Conservation (phyloP, 768 basidiomycete species). For the Naganishia kalamii region DNA sequence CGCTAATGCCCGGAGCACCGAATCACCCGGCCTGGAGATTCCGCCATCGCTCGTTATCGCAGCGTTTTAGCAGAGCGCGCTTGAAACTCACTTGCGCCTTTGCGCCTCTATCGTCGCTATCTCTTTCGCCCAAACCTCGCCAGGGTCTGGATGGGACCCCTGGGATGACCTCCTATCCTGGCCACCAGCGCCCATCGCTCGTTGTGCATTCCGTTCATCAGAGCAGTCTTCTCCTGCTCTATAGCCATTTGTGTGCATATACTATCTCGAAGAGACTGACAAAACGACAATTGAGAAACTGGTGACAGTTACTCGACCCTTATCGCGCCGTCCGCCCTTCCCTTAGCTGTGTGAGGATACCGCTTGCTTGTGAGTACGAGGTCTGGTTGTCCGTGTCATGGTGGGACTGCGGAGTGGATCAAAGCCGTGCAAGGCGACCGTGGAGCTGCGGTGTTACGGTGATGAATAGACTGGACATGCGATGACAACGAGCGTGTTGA, state of each 20-base stretch:
- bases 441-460: too few relatives aligned
- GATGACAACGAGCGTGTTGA: too few relatives aligned
- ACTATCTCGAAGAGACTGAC: neutral
- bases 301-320: conserved; percentile 15
- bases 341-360: conserved; percentile 24
- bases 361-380: conserved; percentile 21
- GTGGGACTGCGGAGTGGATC: too few relatives aligned
- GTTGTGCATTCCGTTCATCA: neutral
- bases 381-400: neutral
- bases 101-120: neutral
- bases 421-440: too few relatives aligned
- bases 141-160: neutral
- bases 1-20: too few relatives aligned
- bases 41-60: too few relatives aligned
- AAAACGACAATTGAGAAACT: conserved; percentile 9
- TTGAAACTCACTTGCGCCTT: too few relatives aligned
- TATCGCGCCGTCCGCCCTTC: neutral
- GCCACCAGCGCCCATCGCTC: neutral
- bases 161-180: neutral
- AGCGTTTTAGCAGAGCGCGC: too few relatives aligned
- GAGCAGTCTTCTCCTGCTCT: neutral
- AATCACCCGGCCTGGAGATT: too few relatives aligned
- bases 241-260: too few relatives aligned
- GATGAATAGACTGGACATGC: too few relatives aligned
- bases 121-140: neutral